phyloP scores from a whole-genome alignment of 192 early-diverging fungal genomes.

The Coemansia sp. region DNA sequence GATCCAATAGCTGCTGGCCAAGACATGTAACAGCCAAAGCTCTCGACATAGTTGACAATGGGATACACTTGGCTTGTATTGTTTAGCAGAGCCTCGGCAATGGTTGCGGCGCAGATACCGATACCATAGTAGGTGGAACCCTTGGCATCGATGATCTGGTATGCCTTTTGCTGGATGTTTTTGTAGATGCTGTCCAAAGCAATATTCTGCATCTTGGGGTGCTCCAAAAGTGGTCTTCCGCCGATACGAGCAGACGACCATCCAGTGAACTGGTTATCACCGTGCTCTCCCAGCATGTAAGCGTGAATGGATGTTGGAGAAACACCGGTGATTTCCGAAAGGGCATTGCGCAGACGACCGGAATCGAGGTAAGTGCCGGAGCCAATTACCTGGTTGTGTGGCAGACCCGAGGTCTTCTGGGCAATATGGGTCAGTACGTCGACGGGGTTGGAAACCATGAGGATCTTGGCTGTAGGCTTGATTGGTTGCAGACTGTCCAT shows the following conservation, averaged over 20 bases:
- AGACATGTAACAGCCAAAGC: constrained; percentile 61
- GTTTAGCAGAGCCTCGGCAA: constrained; percentile 65
- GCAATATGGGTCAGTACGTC: constrained; percentile 82
- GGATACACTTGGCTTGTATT: constrained; percentile 70
- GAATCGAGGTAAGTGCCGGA: constrained; percentile 84
- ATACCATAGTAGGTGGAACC: constrained; percentile 85
- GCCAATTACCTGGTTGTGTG: constrained; percentile 74
- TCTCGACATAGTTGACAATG: constrained; percentile 63
- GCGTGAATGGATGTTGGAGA: constrained; percentile 72
- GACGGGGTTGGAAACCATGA: constrained; percentile 82
- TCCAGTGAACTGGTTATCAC: constrained; percentile 79
- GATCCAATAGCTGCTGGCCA: constrained; percentile 76
- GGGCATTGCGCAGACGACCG: constrained; percentile 59
- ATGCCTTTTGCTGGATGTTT: constrained; percentile 70
- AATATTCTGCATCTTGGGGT: constrained; percentile 58
- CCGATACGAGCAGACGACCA: constrained; percentile 74
- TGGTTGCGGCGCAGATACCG: constrained; percentile 68
- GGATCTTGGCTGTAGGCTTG: constrained; percentile 63
- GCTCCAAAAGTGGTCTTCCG: constrained; percentile 61
- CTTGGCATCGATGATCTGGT: constrained; percentile 81
- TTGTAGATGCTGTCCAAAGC: constrained; percentile 55
- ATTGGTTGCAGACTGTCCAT: constrained; percentile 73
- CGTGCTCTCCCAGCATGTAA: constrained; percentile 84
- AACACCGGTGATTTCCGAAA: constrained; percentile 57
- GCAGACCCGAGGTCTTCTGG: constrained; percentile 75